phyloP scores from a whole-genome alignment of 768 basidiomycete genomes.

The Sarcomyxa edulis region DNA sequence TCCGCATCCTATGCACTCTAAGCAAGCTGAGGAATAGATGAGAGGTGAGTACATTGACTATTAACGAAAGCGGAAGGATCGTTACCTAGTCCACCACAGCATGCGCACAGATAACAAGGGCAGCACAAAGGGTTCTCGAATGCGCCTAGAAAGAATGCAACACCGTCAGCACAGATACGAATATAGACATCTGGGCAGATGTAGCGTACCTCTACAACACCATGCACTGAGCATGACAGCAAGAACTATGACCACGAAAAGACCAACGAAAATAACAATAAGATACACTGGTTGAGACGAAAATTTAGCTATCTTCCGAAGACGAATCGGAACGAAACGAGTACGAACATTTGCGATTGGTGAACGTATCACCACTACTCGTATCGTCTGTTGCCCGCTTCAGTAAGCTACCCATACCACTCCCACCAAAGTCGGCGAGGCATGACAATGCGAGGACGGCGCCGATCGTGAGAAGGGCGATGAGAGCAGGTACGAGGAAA shows the following conservation, averaged over 20 bases:
- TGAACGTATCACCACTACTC: conserved; percentile 28
- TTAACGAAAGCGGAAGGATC: not conserved
- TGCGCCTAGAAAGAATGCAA: conserved; percentile 26
- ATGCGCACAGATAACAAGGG: conserved; percentile 70
- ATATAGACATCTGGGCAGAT: not conserved
- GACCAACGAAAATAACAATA: conserved; percentile 60
- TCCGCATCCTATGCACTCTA: conserved; percentile 69
- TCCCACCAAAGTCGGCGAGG: conserved; percentile 16
- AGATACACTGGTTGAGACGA: conserved; percentile 44
- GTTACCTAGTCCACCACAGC: conserved; percentile 63
- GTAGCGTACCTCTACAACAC: conserved; percentile 51
- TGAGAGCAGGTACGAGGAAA: conserved; percentile 28
- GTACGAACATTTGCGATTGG: conserved; percentile 35
- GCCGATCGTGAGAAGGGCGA: conserved; percentile 24
- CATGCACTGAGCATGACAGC: conserved; percentile 58
- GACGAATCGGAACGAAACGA: not conserved
- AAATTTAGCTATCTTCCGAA: not conserved
- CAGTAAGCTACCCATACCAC: conserved; percentile 19
- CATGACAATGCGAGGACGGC: conserved; percentile 26
- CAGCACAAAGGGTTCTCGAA: conserved; percentile 64
- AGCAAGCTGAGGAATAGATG: conserved; percentile 36
- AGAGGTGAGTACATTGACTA: not conserved
- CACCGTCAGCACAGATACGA: not conserved
- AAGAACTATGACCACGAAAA: conserved; percentile 48
- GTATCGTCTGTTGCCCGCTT: conserved; percentile 24